phyloP scores from a whole-genome alignment of 441 rosid species.

The Populus hybrid region DNA sequence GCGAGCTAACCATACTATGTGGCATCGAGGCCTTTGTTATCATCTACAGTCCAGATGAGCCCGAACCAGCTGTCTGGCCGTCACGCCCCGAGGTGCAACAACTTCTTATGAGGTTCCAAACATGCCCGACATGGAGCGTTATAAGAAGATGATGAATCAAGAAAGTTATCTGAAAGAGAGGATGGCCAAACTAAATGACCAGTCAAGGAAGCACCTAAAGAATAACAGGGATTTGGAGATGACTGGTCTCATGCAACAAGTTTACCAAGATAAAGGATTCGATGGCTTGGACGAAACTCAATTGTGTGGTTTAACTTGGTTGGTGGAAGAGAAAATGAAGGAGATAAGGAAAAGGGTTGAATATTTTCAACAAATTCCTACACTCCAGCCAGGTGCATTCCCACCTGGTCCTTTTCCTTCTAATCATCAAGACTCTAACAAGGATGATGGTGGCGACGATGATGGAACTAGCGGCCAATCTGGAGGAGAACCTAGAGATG shows the following conservation, averaged over 20 bases:
- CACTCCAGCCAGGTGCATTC: constrained; percentile 5
- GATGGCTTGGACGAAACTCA: constrained; percentile 15
- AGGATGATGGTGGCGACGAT: neutral
- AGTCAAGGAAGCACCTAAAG: constrained; percentile 20
- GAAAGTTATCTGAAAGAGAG: constrained; percentile 38
- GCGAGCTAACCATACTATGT: constrained; percentile 36
- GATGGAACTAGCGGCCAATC: neutral
- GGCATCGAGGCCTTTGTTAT: constrained; percentile 33
- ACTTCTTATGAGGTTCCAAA: constrained; percentile 17
- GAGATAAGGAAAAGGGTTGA: constrained; percentile 24
- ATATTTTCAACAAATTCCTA: constrained; percentile 16
- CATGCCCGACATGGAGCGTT: constrained; percentile 34
- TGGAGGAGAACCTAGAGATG: neutral
- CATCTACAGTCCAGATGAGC: constrained; percentile 36
- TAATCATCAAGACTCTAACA: neutral
- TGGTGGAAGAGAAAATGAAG: constrained; percentile 24
- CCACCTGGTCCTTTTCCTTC: constrained; percentile 3
- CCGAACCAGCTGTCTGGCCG: constrained; percentile 37
- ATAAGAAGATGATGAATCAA: constrained; percentile 38
- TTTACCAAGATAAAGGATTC: constrained; percentile 10
- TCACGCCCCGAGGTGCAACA: constrained; percentile 15
- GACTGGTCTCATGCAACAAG: constrained; percentile 27
- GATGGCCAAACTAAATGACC: constrained; percentile 30
- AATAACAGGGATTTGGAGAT: constrained; percentile 33
- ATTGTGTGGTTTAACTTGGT: constrained; percentile 17